Evolutionary conservation across 2,329 filamentous ascomycete genomes (phyloP).

Genomic region (Chrysoporthe austroafricana): DNA sequence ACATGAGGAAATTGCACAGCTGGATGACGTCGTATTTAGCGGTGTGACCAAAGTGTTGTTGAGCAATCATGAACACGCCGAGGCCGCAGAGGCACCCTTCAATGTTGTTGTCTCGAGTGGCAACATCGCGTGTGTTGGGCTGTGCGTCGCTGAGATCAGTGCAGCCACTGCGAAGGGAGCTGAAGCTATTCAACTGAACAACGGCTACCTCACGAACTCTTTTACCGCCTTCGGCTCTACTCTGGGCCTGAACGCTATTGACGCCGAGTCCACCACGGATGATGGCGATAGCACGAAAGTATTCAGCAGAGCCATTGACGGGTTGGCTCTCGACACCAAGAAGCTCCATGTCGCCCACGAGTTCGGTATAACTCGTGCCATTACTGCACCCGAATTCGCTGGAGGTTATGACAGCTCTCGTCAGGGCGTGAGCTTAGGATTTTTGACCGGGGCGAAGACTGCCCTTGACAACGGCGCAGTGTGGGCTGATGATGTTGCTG

Average conservation of each 20-base stretch:
- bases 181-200: conserved; percentile 51
- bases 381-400: conserved; percentile 57
- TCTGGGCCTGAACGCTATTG: conserved; percentile 67
- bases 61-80: conserved; percentile 43
- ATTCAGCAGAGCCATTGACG: conserved; percentile 64
- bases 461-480: conserved; percentile 53
- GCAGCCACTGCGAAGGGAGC: conserved; percentile 40
- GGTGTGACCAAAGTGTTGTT: conserved; percentile 59
- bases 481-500: conserved; percentile 57
- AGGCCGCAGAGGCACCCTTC: conserved; percentile 36
- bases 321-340: conserved; percentile 57
- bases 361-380: conserved; percentile 62
- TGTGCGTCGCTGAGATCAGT: conserved; percentile 51
- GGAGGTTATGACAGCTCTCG: conserved; percentile 44
- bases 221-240: conserved; percentile 64
- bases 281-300: conserved; percentile 50
- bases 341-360: conserved; percentile 56
- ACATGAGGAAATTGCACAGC: conserved; percentile 44
- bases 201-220: conserved; percentile 64
- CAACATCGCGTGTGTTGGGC: conserved; percentile 59
- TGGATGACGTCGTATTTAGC: conserved; percentile 55
- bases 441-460: conserved; percentile 54
- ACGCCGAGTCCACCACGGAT: conserved; percentile 57
- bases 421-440: conserved; percentile 62
- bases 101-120: conserved; percentile 59